Conservation (phyloP, 495 filamentous ascomycete genomes). For the Corynascus novoguineensis region DNA sequence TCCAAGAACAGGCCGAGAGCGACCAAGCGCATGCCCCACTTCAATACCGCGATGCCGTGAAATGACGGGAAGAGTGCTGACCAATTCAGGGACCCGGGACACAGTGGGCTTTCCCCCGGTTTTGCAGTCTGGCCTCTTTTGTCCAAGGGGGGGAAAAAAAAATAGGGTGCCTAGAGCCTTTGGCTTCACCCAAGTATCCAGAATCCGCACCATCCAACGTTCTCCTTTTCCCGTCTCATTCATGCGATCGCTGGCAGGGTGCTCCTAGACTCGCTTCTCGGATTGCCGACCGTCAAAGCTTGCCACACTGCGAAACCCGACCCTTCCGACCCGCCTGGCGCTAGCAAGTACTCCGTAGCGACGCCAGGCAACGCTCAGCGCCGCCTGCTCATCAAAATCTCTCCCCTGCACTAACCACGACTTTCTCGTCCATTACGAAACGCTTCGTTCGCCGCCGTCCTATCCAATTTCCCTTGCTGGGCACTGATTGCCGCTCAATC, state of each 20-base stretch:
- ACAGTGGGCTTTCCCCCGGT: conserved; percentile 14
- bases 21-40: conserved; percentile 13
- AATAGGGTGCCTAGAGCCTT: neutral
- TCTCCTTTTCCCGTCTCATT: conserved; percentile 1
- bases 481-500: neutral
- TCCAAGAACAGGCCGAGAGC: conserved; percentile 7
- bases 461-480: neutral
- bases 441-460: neutral
- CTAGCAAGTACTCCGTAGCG: no score
- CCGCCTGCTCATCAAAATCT: conserved; percentile 21
- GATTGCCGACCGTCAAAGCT: conserved; percentile 1
- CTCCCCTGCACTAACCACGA: conserved; percentile 12
- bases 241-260: conserved; percentile 6
- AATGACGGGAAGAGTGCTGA: conserved; percentile 21
- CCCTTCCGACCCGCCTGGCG: conserved; percentile 16
- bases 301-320: conserved; percentile 14
- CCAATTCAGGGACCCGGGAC: conserved; percentile 29
- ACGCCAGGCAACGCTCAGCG: neutral
- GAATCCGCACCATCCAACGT: neutral
- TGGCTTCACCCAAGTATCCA: neutral
- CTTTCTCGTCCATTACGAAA: neutral
- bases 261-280: neutral
- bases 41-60: conserved; percentile 23
- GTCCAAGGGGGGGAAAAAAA: neutral
- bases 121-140: conserved; percentile 15